Evolutionary conservation across 768 basidiomycete species (phyloP).

Genomic region (Calocera cornea): DNA sequence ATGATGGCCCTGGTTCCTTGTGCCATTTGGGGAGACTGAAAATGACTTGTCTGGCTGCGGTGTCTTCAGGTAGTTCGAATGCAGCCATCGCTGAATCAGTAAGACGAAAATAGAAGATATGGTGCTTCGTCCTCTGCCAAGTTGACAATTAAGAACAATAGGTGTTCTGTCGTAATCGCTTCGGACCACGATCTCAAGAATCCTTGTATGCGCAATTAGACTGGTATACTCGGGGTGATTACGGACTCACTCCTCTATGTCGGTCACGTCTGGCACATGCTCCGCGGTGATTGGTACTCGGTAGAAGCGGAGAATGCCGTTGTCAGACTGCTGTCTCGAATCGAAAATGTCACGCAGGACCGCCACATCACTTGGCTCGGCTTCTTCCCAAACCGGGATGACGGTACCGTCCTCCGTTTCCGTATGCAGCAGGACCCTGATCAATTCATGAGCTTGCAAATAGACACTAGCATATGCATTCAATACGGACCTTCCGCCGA

Average conservation of each 20-base stretch:
- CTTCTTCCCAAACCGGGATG: slow-evolving; percentile 90
- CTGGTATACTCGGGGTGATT: slow-evolving; percentile 44
- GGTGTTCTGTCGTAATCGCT: slow-evolving; percentile 55
- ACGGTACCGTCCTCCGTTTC: slow-evolving; percentile 80
- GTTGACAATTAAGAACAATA: slow-evolving; percentile 89
- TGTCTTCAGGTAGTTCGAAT: slow-evolving; percentile 8
- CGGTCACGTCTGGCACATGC: slow-evolving; percentile 30
- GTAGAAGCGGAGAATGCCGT: slow-evolving; percentile 55
- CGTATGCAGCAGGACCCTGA: slow-evolving; percentile 72
- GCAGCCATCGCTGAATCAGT: slow-evolving; percentile 72
- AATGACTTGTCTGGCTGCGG: slow-evolving; percentile 19
- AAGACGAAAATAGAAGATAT: slow-evolving; percentile 75
- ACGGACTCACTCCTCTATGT: slow-evolving; percentile 27
- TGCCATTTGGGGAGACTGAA: slow-evolving; percentile 30
- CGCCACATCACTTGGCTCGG: slow-evolving; percentile 51
- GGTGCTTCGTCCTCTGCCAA: slow-evolving; percentile 85
- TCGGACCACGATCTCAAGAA: slow-evolving; percentile 65
- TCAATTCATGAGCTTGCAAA: not conserved
- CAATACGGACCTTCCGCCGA: slow-evolving; percentile 58
- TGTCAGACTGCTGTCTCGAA: slow-evolving; percentile 30
- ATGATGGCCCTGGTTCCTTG: slow-evolving; percentile 34
- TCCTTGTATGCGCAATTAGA: slow-evolving; percentile 34
- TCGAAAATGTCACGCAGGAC: slow-evolving; percentile 85
- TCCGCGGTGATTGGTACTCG: slow-evolving; percentile 92
- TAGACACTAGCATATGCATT: not conserved